phyloP scores from a whole-genome alignment of 148 eudicot genomes.

The Chenopodium berlandieri region DNA sequence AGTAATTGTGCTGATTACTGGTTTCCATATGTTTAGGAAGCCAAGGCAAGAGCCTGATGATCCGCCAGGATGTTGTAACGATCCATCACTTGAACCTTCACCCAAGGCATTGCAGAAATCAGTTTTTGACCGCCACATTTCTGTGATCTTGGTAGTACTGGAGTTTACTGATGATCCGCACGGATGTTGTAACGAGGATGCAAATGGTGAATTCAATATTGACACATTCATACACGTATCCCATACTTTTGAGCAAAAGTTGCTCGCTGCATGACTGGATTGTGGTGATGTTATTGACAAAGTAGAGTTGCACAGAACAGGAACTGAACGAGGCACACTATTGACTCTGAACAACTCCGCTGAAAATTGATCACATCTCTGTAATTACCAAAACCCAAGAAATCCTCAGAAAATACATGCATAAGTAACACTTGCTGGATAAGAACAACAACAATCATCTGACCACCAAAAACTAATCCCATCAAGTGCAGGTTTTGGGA shows the following conservation, averaged over 20 bases:
- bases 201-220: constrained; percentile 63
- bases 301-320: constrained; percentile 69
- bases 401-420: not conserved
- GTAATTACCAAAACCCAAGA: constrained; percentile 14
- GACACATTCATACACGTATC: constrained; percentile 63
- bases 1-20: too few species aligned
- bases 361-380: constrained; percentile 82
- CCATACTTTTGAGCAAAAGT: constrained; percentile 80
- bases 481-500: not conserved
- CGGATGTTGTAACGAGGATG: constrained; percentile 47
- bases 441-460: not conserved
- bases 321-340: constrained; percentile 43
- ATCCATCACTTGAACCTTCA: constrained; percentile 48
- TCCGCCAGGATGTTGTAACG: not conserved
- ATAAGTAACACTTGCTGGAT: not conserved
- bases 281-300: constrained; percentile 41
- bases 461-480: not conserved
- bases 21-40: too few species aligned
- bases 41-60: too few species aligned
- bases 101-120: constrained; percentile 71
- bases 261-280: constrained; percentile 36
- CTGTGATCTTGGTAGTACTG: constrained; percentile 48
- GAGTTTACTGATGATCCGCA: constrained; percentile 34
- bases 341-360: constrained; percentile 48
- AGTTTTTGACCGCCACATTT: constrained; percentile 57